Evolutionary conservation across 164 flowering plant species (phyloP), one percentile per base, ranked within the genome.

Genomic region (Warburgia ugandensis): DNA sequence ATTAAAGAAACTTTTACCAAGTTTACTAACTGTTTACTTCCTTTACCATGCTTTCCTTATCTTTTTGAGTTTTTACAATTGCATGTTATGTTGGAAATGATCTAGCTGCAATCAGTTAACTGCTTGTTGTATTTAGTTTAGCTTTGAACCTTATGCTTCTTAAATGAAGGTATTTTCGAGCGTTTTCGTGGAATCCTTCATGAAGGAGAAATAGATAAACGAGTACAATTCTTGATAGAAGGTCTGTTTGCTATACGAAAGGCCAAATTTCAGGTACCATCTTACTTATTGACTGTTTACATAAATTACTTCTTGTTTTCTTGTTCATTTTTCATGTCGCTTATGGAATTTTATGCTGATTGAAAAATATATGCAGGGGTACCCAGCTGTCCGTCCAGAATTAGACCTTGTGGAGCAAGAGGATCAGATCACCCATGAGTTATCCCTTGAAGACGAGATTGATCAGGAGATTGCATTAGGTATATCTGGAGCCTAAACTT

Each of bases 131-230:
- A 14, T 42, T 10, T 27, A 16, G 12, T 33, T 20, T 22, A 17
- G 19, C 27, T 50, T 13, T 29, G 10, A 6, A 16, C 13, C 25
- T 28, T 29, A 5, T 41, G 4, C 17, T 36, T 41, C 10, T 41
- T 16, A 13, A n/a, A 37, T 69, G 33, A 60, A 83, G 92, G 94
- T 62, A 83, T 84, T 20, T 90, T 91, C 77, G 98, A 91, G 73
- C 87, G 99, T 8, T 89, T 94, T 46, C 91, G 96, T 54, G 97
- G 95, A 51, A 94, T 89, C 49, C 87, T 94, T 41, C 96, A 94
- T 63, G 99, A 92, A 70, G 99, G 97, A 50, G 87, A 89, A 65
- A 89, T 94, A 38, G 99, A 94, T 55, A 94, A 86, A 39, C 50
- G 97, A 8, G 97, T 94, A 29, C 97, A 89, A 45, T 94, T 77